Conservation (phyloP, 2,329 filamentous ascomycete species). For the Aspergillus tubingensis region DNA sequence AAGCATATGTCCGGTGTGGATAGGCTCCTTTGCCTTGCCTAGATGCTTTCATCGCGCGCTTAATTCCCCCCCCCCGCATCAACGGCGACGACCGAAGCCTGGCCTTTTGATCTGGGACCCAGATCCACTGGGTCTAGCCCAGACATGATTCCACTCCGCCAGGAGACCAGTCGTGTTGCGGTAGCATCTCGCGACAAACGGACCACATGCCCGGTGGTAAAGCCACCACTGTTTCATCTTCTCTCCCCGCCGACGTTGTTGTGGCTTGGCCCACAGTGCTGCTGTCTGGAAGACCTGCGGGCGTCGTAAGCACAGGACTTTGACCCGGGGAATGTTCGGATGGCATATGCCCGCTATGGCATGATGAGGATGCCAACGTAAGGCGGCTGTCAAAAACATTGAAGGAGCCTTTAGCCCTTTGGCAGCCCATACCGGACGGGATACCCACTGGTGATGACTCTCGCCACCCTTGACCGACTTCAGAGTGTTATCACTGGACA, state of each 20-base stretch:
- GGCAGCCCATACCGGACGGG: background rate
- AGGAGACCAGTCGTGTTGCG: background rate
- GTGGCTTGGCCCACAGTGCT: constrained; percentile 29
- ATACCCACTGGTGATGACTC: background rate
- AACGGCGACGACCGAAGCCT: no score
- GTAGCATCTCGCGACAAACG: background rate
- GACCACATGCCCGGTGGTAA: background rate
- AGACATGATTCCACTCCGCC: background rate
- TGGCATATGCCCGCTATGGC: background rate
- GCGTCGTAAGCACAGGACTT: constrained; percentile 14
- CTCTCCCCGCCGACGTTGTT: constrained; percentile 13
- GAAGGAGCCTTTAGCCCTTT: background rate
- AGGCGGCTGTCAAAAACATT: background rate
- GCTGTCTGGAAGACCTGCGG: constrained; percentile 22
- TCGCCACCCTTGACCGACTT: background rate
- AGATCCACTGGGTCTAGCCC: background rate
- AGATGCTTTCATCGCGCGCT: no score
- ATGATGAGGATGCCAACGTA: constrained; percentile 8
- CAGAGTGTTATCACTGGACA: background rate
- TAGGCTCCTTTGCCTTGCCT: no score
- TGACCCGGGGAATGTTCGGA: background rate
- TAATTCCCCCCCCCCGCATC: no score
- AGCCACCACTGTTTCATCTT: background rate
- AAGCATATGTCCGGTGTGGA: no score
- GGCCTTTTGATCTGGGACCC: background rate